Base-by-base conservation (phyloP, 225 moss, liverwort and hornwort genomes). In the Sphagnum contortum region DNA sequence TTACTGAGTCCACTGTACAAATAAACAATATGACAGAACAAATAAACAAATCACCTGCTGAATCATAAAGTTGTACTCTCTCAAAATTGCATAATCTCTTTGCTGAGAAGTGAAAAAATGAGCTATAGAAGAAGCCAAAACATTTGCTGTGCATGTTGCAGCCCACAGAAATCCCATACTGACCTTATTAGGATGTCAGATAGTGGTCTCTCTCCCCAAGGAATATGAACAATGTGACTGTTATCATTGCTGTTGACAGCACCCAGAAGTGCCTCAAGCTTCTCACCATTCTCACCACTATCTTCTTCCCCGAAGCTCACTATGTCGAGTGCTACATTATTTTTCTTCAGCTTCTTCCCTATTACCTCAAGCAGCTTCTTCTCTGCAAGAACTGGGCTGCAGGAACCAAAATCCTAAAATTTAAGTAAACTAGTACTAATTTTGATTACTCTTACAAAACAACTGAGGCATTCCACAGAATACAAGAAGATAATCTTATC, bases 321-420 rank as follows among this genome's bases (percentile, higher is more conserved):
- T 55, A 98, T 98, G 71, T 98, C 98, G 69, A 98, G 72, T 57
- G 98, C 93, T 55, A 98, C 89, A 64, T 93, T 98, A 61, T 91
- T 91, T 61, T 98, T 98, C 81, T 92, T 98, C 65, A 98, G 70
- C 70, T 93, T 98, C 75, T 98, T 98, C n/a, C 98, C 98, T 76
- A 98, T 98, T 8, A 88, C 83, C 75, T 98, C 98, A 68, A 98
- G 75, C 4, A 73, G 55, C 73, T 86, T 88, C 79, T 93, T 93
- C 60, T 98, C 98, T 73, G 93, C 83, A 52, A 76, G 69, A 63
- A 98, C 85, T 8, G 98, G 98, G 71, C 98, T 98, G 80, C 77
- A 79, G 57, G 73, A 69, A 65, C 63, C 55, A 76, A 68, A 66
- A 4, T 49, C 45, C 8, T 61, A 8, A 29, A 29, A 0, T 29